Percentiles rank a stretch among this genome's conserved stretches.
Evolutionary conservation across 2,329 filamentous ascomycete species (phyloP).

Genomic region (Trichophyton simii): DNA sequence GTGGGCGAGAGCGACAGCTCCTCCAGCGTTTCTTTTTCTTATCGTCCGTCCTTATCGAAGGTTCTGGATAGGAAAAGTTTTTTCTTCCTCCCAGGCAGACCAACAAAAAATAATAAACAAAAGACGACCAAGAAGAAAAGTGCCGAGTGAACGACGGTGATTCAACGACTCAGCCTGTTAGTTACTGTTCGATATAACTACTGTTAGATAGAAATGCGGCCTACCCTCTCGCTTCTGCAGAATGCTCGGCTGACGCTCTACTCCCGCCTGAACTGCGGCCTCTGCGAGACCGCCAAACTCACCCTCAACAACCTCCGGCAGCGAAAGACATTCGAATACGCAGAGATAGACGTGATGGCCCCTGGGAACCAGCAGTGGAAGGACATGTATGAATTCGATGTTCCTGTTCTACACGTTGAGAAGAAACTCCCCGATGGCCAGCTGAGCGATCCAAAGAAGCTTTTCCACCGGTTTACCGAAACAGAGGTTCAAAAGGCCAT

Average conservation of each 20-base stretch:
- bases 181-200: neutral
- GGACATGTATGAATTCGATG: constrained; percentile 50
- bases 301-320: constrained; percentile 43
- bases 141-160: neutral
- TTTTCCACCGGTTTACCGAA: constrained; percentile 52
- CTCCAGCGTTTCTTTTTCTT: neutral
- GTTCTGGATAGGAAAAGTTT: constrained; percentile 10
- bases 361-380: constrained; percentile 45
- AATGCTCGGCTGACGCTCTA: constrained; percentile 45
- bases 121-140: neutral
- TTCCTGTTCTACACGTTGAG: constrained; percentile 50
- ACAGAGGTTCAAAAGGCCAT: constrained; percentile 44
- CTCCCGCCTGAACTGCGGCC: constrained; percentile 46
- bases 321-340: constrained; percentile 42
- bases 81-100: neutral
- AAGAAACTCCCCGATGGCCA: constrained; percentile 37
- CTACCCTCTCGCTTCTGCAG: constrained; percentile 19
- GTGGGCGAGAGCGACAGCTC: neutral
- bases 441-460: constrained; percentile 44
- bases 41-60: constrained; percentile 10
- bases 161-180: neutral
- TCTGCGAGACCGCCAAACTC: constrained; percentile 50
- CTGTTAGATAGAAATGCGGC: constrained; percentile 7
- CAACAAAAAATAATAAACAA: neutral
- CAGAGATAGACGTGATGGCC: constrained; percentile 48